These are phyloP conservation scores for Geotrichum klebahnii DNA, from an alignment of 1,139 yeast genomes.

Conservation along the genomic window DNA sequence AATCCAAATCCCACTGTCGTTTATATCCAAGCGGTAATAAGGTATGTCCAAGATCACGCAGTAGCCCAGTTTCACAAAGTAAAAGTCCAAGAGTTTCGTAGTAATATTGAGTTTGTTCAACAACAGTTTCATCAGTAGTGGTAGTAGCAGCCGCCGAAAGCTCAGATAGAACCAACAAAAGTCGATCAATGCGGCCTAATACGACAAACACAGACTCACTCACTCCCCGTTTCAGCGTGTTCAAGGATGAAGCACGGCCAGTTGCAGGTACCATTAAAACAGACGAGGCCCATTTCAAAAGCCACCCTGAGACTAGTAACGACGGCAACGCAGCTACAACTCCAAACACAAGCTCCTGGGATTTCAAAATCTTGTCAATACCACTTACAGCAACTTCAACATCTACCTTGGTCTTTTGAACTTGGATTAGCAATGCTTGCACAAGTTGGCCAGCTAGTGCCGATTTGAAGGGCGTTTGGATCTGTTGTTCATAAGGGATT, in stretches of 20 bases:
- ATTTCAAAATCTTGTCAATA: conserved; percentile 79
- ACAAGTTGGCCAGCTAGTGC: conserved; percentile 64
- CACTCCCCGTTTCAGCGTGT: too few species aligned
- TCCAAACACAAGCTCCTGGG: conserved; percentile 91
- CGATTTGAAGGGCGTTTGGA: conserved; percentile 64
- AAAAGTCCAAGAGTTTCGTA: conserved; percentile 29
- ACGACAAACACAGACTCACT: conserved; percentile 41
- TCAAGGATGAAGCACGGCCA: too few species aligned
- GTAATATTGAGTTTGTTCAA: conserved; percentile 44
- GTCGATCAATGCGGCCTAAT: conserved; percentile 23
- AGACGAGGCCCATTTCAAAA: too few species aligned
- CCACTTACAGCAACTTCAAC: conserved; percentile 88
- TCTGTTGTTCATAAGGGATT: conserved; percentile 72
- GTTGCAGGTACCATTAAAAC: too few species aligned
- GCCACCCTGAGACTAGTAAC: conserved; percentile 32
- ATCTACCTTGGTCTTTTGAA: conserved; percentile 93
- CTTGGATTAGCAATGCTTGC: conserved; percentile 75
- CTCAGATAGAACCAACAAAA: conserved; percentile 13
- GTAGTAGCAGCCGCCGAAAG: conserved; percentile 8
- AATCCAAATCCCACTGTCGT: conserved; percentile 20
- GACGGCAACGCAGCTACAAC: conserved; percentile 80
- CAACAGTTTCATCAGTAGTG: background rate
- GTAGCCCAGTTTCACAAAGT: conserved; percentile 27
- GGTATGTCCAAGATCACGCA: conserved; percentile 19
- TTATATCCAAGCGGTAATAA: conserved; percentile 17